Base-by-base conservation (phyloP, 371 early-diverging fungal species). In the Rhizopus arrhizus region DNA sequence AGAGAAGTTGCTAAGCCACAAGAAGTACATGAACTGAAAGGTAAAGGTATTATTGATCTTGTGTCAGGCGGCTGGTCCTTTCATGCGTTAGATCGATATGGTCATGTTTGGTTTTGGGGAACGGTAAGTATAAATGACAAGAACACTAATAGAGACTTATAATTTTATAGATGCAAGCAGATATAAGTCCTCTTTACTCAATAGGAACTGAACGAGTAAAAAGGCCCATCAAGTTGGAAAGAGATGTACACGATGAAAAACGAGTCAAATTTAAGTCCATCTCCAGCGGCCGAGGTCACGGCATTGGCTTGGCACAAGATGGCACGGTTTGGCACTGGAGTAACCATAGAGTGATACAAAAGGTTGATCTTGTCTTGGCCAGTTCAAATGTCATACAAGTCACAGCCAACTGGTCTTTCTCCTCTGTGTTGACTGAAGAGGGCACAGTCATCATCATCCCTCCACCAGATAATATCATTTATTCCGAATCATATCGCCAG, bases 21-120 rank as follows among this genome's bases (percentile, higher is more conserved):
- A 45, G 74, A 73, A 48, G 50, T 77, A 6, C 33, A 16, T 11
- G 11, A 50, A 15, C 46, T 80, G 33, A 59, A 61, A 16, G 60
- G 72, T 12, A 75, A 75, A 49, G 62, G 63, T n/a, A 73, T 80
- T 41, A 68, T 75, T 1, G 74, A 77, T 63, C 68, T 80, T 29
- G 43, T 66, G 13, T 66, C 78, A 35, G 78, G 78, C 15, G 78
- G 78, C n/a, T 80, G 78, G 77, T 74, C 73, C 13, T 77, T 80
- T 53, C 76, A 80, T 69, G 78, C 73, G 29, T 58, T 80, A 11
- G 74, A 75, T 60, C 58, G 63, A 11, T 46, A 66, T 46, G 81
- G 81, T 2, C 61, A 58, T 9, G 73, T 80, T 1, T 80, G 76
- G 74, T 67, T 67, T 56, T 80, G 81, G 81, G 77, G 81, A 29